Conservation (phyloP, 2,329 filamentous ascomycete species). For the Phialophora chinensis region DNA sequence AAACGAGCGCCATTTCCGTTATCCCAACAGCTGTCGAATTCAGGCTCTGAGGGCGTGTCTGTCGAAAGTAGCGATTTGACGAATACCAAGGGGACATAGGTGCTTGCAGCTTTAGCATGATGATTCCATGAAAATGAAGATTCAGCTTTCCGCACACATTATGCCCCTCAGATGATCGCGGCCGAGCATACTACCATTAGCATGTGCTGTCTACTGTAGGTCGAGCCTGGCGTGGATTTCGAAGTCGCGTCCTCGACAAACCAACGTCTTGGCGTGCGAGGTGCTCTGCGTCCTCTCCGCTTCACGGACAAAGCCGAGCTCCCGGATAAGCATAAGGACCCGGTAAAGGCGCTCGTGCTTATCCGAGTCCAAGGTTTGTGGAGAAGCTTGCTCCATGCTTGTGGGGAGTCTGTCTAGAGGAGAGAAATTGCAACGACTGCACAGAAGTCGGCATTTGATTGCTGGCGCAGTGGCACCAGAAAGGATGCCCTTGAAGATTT, state of each 20-base stretch:
- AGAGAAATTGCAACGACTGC: background rate
- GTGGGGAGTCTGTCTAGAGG: background rate
- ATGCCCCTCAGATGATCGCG: background rate
- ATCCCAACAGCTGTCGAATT: background rate
- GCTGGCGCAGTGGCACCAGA: background rate
- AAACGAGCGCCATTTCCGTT: background rate
- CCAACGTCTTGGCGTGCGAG: background rate
- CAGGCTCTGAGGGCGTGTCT: background rate
- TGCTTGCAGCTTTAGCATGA: background rate
- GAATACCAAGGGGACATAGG: background rate
- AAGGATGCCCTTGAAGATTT: background rate
- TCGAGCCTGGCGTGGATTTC: background rate
- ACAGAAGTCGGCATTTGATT: background rate
- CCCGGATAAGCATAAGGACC: background rate
- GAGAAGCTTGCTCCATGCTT: constrained; percentile 9
- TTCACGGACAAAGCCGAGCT: background rate
- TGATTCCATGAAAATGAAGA: background rate
- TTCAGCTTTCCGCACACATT: background rate
- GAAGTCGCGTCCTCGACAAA: background rate
- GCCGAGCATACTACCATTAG: background rate
- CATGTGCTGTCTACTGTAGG: background rate
- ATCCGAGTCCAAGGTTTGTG: background rate
- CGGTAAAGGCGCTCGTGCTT: background rate
- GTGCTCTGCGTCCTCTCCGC: background rate
- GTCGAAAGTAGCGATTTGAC: background rate